Evolutionary conservation across 768 basidiomycete species (phyloP), one percentile per base, ranked within the genome.

Genomic region (Strobilomyces echinocephalus): DNA sequence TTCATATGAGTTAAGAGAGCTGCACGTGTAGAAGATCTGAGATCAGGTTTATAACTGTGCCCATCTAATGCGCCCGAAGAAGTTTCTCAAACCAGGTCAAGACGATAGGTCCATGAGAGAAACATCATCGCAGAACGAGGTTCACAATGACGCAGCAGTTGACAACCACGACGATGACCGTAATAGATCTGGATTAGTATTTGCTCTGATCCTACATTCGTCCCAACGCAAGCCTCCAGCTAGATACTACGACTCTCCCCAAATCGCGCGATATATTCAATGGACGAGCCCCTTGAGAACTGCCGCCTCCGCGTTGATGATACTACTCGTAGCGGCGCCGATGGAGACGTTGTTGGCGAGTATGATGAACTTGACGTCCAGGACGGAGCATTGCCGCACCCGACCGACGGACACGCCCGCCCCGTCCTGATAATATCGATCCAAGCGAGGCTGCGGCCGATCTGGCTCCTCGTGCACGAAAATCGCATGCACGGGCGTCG

Each of bases 261-360:
- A 30, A 5, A 35, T 35, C 12, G 34, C 34, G 34, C 11, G 15
- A 30, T 15, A 7, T 16, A 36, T 26, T 55, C 36, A 56, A 40
- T 42, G 53, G n/a, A 78, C 54, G 44, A 84, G 55, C 15, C 87
- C 88, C 72, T 86, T 91, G 39, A 87, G 67, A 7, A 93, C 81
- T n/a, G 94, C 94, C n/a, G 88, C 73, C 74, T 97, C 94, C 3
- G 95, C 95, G 66, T 98, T 99, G 63, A 98, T 95, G 66, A 99
- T 89, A 59, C 88, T 91, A 58, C 90, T 93, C 46, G 97, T 99
- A 47, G 97, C 95, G 20, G 97, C 95, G 8, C 97, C 95, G 60
- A 97, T 90, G 51, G 85, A 84, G 56, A 97, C 95, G 65, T 98
- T 98, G 70, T 97, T 95, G 55, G 86, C 80, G 48, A 98, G 76